Evolutionary conservation across 306 rosid species (phyloP), one percentile per base, ranked within the genome.

Genomic region (Urtica urens): DNA sequence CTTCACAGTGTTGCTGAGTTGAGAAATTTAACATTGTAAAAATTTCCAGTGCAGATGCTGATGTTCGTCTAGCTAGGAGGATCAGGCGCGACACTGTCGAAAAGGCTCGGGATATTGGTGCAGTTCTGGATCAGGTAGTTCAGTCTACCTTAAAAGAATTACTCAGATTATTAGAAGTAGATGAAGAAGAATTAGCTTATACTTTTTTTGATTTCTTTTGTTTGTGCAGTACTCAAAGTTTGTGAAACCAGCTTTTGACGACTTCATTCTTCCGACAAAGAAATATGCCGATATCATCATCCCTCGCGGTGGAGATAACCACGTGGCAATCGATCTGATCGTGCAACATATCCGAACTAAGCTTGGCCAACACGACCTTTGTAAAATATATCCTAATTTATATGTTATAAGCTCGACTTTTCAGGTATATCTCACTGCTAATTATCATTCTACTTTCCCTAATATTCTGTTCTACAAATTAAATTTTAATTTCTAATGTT

Each of bases 21-120:
- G 73, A 65, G 59, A 72, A 63, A 73, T 78, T 73, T 88, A 64
- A 85, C 81, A 67, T 71, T 65, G 63, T 68, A 64, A 72, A 79
- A n/a, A 64, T 82, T 76, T 82, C 71, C 94, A 78, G 94, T 82
- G 99, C 99, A 92, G 99, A 92, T 86, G 96, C 96, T 82, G 99
- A 92, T 81, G 80, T 82, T 74, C 96, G 99, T 60, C 70, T 92
- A 59, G 96, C 96, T 16, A 92, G 99, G 78, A 82, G 99, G 78
- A 86, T 92, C 54, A 82, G 78, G 68, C 93, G 94, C 50, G 99
- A 92, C 62, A 92, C 93, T 5, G 79, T 66, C 57, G 93, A 75
- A 59, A 92, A 82, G 74, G 67, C 67, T 58, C 79, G 99, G 60
- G 87, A 82, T 65, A 78, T 92, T 65, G 93, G 87, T 55, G 35